These are phyloP conservation scores for Diacronema lutheri DNA, from an alignment of 78 protist genomes.

Conservation along the genomic window DNA sequence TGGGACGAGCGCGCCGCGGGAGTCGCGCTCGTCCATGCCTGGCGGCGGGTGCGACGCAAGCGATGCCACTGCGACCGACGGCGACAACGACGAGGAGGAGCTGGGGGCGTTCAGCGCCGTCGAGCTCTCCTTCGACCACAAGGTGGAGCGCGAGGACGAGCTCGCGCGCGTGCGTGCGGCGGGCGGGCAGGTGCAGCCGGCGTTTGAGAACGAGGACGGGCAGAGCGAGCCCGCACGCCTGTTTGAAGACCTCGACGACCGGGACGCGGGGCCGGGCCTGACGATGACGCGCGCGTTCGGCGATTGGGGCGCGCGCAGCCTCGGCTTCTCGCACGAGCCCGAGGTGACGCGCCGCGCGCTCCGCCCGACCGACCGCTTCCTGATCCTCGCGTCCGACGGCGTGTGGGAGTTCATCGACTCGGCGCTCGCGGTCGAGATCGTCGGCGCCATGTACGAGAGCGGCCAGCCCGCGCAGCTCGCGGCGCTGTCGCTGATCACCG, in stretches of 20 bases:
- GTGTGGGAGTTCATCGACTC: background rate
- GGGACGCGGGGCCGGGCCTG: background rate
- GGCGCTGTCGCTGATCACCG: too few species aligned
- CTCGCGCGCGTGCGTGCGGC: background rate
- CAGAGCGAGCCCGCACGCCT: background rate
- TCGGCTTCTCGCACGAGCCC: background rate
- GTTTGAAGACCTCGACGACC: background rate
- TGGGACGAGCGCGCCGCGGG: too few species aligned
- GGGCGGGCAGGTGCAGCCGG: constrained; percentile 20
- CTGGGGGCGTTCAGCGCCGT: background rate
- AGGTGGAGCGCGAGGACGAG: constrained; percentile 11
- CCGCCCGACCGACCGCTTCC: background rate
- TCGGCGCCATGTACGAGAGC: background rate
- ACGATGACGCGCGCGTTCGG: background rate
- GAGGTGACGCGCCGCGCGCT: background rate
- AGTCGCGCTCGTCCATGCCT: too few species aligned
- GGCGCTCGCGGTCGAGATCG: background rate
- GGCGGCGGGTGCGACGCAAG: too few species aligned
- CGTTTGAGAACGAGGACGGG: background rate
- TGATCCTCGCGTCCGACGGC: background rate
- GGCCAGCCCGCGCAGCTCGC: background rate
- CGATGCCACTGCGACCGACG: too few species aligned
- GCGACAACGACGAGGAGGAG: background rate
- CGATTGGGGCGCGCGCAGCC: background rate
- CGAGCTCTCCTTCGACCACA: constrained; percentile 16